Evolutionary conservation across 768 basidiomycete genomes (phyloP).

Genomic region (Grammothele lineata): DNA sequence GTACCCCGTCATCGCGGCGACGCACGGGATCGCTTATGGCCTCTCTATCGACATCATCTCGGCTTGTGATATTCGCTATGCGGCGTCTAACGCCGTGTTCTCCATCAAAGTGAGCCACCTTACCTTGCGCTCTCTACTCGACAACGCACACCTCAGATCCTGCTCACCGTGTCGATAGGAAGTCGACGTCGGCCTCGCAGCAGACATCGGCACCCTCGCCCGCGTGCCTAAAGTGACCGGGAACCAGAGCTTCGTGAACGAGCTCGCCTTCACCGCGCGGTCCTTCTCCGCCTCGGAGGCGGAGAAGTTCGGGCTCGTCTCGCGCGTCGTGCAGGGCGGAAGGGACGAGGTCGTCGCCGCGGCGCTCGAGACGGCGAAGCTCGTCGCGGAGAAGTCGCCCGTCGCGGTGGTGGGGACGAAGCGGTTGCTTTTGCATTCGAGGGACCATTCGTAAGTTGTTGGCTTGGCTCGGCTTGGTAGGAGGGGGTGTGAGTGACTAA

Average conservation of each 20-base stretch:
- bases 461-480: neutral
- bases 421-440: constrained; percentile 67
- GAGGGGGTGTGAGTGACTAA: neutral
- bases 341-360: constrained; percentile 59
- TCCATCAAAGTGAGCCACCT: constrained; percentile 59
- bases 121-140: neutral
- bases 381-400: constrained; percentile 74
- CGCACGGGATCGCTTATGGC: constrained; percentile 72
- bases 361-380: constrained; percentile 60
- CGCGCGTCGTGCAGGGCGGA: constrained; percentile 63
- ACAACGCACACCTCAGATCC: neutral
- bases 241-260: constrained; percentile 67
- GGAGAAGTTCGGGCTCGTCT: constrained; percentile 65
- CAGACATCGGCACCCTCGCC: constrained; percentile 85
- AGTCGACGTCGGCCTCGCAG: constrained; percentile 82
- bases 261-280: constrained; percentile 73
- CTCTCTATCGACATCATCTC: constrained; percentile 73
- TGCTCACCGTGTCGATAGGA: too few species aligned
- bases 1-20: constrained; percentile 80
- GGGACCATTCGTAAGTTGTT: constrained; percentile 66
- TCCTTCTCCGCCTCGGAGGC: constrained; percentile 71
- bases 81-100: constrained; percentile 58
- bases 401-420: constrained; percentile 77
- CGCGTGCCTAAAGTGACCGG: constrained; percentile 74
- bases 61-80: constrained; percentile 77